A percentile compares a stretch with the other conserved stretches of the same genome.
phyloP scores from a whole-genome alignment of 106 monocot genomes.

The Hemerocallis citrina region DNA sequence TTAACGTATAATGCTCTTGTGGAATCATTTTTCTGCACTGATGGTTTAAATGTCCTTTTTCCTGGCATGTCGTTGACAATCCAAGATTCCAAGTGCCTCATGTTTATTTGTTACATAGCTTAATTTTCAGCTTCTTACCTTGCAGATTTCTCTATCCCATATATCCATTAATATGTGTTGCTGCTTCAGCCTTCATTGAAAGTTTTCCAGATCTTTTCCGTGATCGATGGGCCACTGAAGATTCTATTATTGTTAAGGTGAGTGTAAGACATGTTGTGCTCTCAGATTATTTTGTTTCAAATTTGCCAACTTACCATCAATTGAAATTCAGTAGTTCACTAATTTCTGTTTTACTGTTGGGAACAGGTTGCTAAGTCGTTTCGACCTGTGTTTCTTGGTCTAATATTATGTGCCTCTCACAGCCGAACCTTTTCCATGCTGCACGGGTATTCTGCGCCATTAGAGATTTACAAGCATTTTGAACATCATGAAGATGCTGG shows the following conservation, averaged over 20 bases:
- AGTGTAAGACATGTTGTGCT: not conserved
- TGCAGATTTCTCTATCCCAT: slow-evolving; percentile 98
- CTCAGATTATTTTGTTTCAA: not conserved
- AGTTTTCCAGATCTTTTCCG: slow-evolving; percentile 86
- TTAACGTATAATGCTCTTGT: too few species aligned
- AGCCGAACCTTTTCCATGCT: slow-evolving; percentile 95
- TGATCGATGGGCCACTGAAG: slow-evolving; percentile 57
- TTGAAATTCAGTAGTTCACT: not conserved
- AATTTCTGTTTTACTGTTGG: slow-evolving; percentile 1
- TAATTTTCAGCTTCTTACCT: too few species aligned
- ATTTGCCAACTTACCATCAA: not conserved
- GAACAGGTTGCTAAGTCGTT: slow-evolving; percentile 65
- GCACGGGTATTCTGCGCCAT: slow-evolving; percentile 89
- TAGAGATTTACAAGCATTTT: slow-evolving; percentile 82
- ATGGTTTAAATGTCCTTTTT: too few species aligned
- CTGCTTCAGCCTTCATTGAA: slow-evolving; percentile 84
- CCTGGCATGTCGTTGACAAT: too few species aligned
- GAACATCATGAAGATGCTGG: slow-evolving; percentile 76
- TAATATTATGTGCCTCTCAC: slow-evolving; percentile 89
- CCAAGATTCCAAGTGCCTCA: too few species aligned
- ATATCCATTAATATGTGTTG: slow-evolving; percentile 96
- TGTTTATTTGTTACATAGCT: too few species aligned
- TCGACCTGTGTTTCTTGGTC: slow-evolving; percentile 69
- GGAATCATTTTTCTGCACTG: too few species aligned
- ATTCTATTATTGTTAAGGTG: slow-evolving; percentile 66